Evolutionary conservation across 371 early-diverging fungal genomes (phyloP).

Genomic region (Mortierella sp.): DNA sequence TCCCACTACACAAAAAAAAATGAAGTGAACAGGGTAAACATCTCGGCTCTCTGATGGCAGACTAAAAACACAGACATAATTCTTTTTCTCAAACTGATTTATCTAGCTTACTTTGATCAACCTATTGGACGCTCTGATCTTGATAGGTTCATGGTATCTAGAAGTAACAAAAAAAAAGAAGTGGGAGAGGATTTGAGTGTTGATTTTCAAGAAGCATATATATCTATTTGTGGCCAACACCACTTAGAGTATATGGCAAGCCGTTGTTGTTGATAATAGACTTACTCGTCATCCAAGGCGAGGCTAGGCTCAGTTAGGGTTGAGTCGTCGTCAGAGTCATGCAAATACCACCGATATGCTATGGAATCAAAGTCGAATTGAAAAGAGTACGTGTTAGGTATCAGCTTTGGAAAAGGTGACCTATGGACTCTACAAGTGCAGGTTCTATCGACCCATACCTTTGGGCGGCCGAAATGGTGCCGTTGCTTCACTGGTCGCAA

Average conservation of each 20-base stretch:
- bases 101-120: not conserved
- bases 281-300: not conserved
- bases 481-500: no score
- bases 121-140: not conserved
- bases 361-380: not conserved
- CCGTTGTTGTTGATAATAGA: not conserved
- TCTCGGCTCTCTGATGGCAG: no score
- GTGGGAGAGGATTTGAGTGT: not conserved
- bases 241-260: not conserved
- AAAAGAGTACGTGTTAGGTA: not conserved
- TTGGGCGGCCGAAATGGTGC: no score
- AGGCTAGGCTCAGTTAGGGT: not conserved
- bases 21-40: not conserved
- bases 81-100: not conserved
- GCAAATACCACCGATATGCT: not conserved
- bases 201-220: no score
- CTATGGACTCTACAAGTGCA: not conserved
- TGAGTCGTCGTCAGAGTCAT: not conserved
- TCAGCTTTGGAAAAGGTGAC: not conserved
- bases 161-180: not conserved
- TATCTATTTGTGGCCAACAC: no score
- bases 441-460: not conserved
- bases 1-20: not conserved
- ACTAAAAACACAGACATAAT: no score
- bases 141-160: not conserved